Evolutionary conservation across 306 rosid species (phyloP), one percentile per base, ranked within the genome.

Genomic region (Fragaria ananassa): DNA sequence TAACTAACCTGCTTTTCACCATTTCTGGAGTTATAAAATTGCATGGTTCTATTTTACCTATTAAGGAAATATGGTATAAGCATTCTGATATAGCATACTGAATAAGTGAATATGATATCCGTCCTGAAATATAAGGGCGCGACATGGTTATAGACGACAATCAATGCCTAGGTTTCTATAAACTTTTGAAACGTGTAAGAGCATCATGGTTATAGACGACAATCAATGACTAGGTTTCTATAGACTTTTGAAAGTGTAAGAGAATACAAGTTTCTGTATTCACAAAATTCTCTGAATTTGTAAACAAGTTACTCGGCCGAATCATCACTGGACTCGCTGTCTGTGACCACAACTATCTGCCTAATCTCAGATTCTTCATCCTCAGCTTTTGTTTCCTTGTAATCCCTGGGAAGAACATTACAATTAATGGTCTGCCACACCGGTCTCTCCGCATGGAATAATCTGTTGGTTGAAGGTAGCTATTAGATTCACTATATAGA

Each of bases 371-470:
- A 61, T 72, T 82, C 89, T 76, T 80, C 86, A 75, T 77, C 86
- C 42, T 56, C 81, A 46, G 8, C 81, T 81, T 85, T 77, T 53
- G 80, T 57, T 84, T 82, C 89, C 85, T 82, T 84, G 86, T 83
- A 76, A 75, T 86, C 89, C 81, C 88, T 86, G 8, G 96, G 92
- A 70, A 89, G 91, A 53, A 31, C 86, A 65, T 92, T 90, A 72
- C 99, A 95, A 83, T 95, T 85, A 25, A 95, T 87, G 83, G 85
- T 88, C 88, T 88, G 86, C 96, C 93, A 89, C 17, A 95, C 89
- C 1, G 96, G 97, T 76, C 92, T 90, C 92, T 95, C 99, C 79
- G 88, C 91, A 83, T 89, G 97, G 85, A 92, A 95, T 87, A 91
- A 83, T 67, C 99, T 95, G 87, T 75, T 70, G 42, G 76, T 79